phyloP scores from a whole-genome alignment of 352 stramenopile species.

The Phytophthora sansomeana region DNA sequence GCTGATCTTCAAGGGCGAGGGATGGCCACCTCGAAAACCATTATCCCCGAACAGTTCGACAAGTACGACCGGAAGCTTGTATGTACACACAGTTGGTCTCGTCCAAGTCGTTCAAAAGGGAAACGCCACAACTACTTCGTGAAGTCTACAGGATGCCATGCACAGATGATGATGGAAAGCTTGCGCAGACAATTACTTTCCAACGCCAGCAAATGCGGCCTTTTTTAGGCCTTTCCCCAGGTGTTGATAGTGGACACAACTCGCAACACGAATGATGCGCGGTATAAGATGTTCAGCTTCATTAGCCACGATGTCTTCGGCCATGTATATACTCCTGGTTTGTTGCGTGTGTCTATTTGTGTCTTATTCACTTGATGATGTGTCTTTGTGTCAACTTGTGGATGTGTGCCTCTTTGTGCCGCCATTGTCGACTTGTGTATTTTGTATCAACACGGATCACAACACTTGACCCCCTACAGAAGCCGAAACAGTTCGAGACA shows the following conservation, averaged over 20 bases:
- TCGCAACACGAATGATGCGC: neutral
- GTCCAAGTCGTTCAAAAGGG: neutral
- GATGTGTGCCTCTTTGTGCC: neutral
- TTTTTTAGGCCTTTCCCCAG: neutral
- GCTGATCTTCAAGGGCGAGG: neutral
- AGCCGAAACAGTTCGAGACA: neutral
- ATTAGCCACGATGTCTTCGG: neutral
- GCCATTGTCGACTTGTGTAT: neutral
- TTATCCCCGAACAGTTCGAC: neutral
- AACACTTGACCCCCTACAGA: neutral
- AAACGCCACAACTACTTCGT: slow-evolving; percentile 5
- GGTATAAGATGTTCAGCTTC: slow-evolving; percentile 1
- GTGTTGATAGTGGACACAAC: neutral
- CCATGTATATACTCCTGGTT: neutral
- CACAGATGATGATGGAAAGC: neutral
- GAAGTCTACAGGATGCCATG: neutral
- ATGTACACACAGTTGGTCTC: neutral
- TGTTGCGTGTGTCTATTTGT: neutral
- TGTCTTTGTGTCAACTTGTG: neutral
- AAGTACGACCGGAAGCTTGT: slow-evolving; percentile 2
- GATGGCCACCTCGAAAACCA: neutral
- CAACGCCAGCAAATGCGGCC: no score
- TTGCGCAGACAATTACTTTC: no score
- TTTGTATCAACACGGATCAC: neutral
- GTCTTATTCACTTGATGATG: neutral